Evolutionary conservation across 495 filamentous ascomycete genomes (phyloP), one percentile per base, ranked within the genome.

Genomic region (Oidiodendron maius): DNA sequence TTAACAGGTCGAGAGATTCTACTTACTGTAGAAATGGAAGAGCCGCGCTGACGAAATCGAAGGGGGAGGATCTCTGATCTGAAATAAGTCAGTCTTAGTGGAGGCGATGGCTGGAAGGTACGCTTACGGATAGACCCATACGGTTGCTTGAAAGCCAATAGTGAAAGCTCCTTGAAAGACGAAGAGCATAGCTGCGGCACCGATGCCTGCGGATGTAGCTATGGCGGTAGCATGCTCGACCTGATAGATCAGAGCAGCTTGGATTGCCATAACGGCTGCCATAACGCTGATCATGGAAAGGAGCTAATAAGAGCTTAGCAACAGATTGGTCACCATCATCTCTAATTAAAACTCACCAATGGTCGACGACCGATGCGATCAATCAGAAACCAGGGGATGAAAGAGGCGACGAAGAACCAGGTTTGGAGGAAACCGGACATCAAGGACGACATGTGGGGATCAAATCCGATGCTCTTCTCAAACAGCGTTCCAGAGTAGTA

Each of bases 161-260:
- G 83, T 83, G 58, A 87, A 89, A 68, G 86, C 86, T 1, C 81
- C 82, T 61, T 83, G 81, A 70, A 86, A 89, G 16, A 86, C 64
- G 61, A 90, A 90, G 15, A 86, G 63, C 55, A 70, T 61, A 12
- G 63, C 60, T 55, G 88, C 81, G 4, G 80, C 72, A 0, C 73
- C 71, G 17, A 76, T 77, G 2, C 68, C 67, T 32, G 60, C 51
- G 54, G 52, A 36, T 46, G 64, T 12, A 52, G 60, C 46, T 40
- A 62, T 64, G 56, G 64, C 36, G 50, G 66, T 50, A 16, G 22
- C n/a, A 18, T 44, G 12, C 16, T 58, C 50, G 4, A 63, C 55
- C 35, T 63, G 59, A 23, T 67, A 68, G 49, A 70, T 62, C 10
- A 64, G 51, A 56, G 71, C 74, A 2, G 82, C 76, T n/a, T 89